Base-by-base conservation (phyloP, 768 basidiomycete genomes). In the Termitomyces sp. region DNA sequence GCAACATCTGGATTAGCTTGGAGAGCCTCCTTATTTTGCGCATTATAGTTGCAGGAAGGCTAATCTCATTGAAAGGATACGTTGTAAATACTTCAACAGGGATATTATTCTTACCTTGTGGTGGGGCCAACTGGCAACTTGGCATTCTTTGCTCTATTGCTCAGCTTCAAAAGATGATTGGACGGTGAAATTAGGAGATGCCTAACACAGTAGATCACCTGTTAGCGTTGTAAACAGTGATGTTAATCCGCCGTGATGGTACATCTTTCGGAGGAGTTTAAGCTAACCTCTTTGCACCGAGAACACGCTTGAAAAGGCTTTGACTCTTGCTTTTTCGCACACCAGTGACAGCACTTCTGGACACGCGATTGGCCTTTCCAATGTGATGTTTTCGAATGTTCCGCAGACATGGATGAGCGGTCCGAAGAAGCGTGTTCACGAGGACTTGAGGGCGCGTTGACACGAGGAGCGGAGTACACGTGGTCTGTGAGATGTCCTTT, bases 281-380 rank as follows among this genome's bases (percentile, higher is more conserved):
- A 58, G 45, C 59, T 17, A 3, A 70, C 70, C 68, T 71, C 71
- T 66, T 72, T 71, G 67, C 72, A 71, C 17, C 64, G 63, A 20
- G 60, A 63, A 66, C 69, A 69, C 12, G 67, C 67, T 53, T 68
- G 66, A 50, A 70, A 72, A n/a, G 65, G 61, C 61, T 68, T 68
- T 54, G 62, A 25, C 20, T 63, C 64, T 59, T 71, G 67, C 59
- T 69, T 68, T 63, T 72, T 71, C 40, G 62, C 59, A 57, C 71
- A 71, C 71, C 69, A 73, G 52, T 72, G 71, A 62, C 71, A 73
- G 25, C 61, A 50, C 52, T 72, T 70, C 12, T 68, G 62, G 15
- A 72, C 68, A 57, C 68, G 67, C 54, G 72, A 72, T 50, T 69
- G 67, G 37, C 69, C 69, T 57, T 72, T 72, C 63, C 63, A 70